Conservation (phyloP, 371 early-diverging fungal genomes). For the Mortierella sp. region DNA sequence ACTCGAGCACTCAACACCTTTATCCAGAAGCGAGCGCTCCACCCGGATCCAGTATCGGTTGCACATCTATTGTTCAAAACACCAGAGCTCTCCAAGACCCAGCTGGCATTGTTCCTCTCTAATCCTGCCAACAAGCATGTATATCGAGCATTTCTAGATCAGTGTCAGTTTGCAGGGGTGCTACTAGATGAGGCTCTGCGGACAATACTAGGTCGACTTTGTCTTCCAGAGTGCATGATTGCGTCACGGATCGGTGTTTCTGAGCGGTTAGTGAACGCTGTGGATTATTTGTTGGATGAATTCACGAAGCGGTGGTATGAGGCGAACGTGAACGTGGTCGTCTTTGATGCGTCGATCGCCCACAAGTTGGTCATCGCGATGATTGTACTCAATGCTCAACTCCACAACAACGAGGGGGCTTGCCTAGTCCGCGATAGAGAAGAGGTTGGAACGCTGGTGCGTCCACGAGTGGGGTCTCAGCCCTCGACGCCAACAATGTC, state of each 20-base stretch:
- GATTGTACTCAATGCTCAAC: slow-evolving; percentile 88
- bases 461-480: slow-evolving; percentile 40
- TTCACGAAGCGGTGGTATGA: slow-evolving; percentile 86
- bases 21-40: slow-evolving; percentile 76
- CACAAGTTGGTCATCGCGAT: slow-evolving; percentile 86
- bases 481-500: slow-evolving; percentile 51
- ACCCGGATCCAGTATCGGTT: slow-evolving; percentile 76
- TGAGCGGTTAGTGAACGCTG: slow-evolving; percentile 56
- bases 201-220: slow-evolving; percentile 76
- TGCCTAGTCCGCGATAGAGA: slow-evolving; percentile 51
- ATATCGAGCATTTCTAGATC: slow-evolving; percentile 80
- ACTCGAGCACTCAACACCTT: slow-evolving; percentile 76
- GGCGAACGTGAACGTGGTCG: slow-evolving; percentile 67
- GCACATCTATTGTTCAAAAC: slow-evolving; percentile 87
- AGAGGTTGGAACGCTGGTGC: slow-evolving; percentile 44
- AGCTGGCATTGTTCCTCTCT: slow-evolving; percentile 73
- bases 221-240: slow-evolving; percentile 67
- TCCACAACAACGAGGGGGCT: slow-evolving; percentile 77
- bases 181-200: slow-evolving; percentile 87
- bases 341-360: slow-evolving; percentile 70
- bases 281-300: slow-evolving; percentile 83
- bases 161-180: slow-evolving; percentile 77
- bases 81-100: slow-evolving; percentile 79
- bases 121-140: slow-evolving; percentile 67
- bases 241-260: slow-evolving; percentile 11